Evolutionary conservation across 495 filamentous ascomycete genomes (phyloP).

Genomic region (Penicillium goetzii): DNA sequence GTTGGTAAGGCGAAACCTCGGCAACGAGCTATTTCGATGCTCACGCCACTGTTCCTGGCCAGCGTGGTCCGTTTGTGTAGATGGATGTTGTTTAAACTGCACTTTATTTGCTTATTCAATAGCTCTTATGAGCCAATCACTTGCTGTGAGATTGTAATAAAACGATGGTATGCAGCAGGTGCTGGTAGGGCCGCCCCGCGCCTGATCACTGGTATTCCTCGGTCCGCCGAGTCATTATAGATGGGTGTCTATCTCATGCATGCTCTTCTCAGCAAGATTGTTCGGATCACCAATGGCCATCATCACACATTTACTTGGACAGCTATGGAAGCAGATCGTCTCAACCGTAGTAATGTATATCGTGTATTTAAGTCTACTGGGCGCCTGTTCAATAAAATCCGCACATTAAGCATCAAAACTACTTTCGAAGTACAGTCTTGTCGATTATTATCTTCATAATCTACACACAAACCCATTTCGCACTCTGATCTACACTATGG

Average conservation of each 20-base stretch:
- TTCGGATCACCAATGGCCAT: not conserved
- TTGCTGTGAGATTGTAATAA: not conserved
- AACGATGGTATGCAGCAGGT: not conserved
- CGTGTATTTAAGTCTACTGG: not conserved
- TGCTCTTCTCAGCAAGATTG: not conserved
- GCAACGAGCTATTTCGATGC: slow-evolving; percentile 7
- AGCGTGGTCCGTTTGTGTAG: not conserved
- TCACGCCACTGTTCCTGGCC: slow-evolving; percentile 16
- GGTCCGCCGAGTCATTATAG: slow-evolving; percentile 15
- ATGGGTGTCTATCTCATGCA: not conserved
- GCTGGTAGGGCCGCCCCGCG: slow-evolving; percentile 17
- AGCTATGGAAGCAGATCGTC: not conserved
- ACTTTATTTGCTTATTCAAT: not conserved
- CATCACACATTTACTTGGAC: not conserved
- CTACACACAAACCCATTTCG: not conserved
- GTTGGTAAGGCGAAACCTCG: slow-evolving; percentile 17
- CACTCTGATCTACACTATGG: slow-evolving; percentile 6
- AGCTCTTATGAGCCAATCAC: not conserved
- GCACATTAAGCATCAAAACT: not conserved
- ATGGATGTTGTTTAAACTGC: not conserved
- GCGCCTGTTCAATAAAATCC: not conserved
- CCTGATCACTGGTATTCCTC: slow-evolving; percentile 15
- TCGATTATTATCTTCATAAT: too few relatives aligned
- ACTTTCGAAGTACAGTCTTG: too few relatives aligned
- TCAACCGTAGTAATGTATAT: not conserved